Evolutionary conservation across 306 rosid species (phyloP).

Genomic region (Casuarina equisetifolia): DNA sequence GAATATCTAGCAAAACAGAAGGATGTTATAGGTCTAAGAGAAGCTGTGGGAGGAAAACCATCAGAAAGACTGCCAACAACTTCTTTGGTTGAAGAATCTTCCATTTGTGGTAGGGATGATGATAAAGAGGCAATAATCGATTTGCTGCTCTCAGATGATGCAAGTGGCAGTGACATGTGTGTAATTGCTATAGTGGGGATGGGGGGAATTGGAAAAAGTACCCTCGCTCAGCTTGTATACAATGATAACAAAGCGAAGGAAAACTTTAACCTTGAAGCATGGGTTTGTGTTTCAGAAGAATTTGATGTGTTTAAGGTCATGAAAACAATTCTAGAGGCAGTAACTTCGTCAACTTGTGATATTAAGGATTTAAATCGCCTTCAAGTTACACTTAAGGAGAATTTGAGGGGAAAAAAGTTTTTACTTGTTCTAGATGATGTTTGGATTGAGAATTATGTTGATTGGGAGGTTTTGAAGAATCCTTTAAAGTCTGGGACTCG

Average conservation of each 20-base stretch:
- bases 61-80: not conserved
- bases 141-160: not conserved
- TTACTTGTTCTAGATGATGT: conserved; percentile 36
- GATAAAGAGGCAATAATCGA: not conserved
- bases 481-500: conserved; percentile 8
- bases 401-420: conserved; percentile 12
- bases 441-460: conserved; percentile 23
- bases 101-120: conserved; percentile 18
- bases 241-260: conserved; percentile 12
- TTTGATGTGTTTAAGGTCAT: conserved; percentile 12
- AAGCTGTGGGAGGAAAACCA: not conserved
- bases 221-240: conserved; percentile 3
- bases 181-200: conserved; percentile 21
- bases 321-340: conserved; percentile 14
- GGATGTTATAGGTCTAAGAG: not conserved
- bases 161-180: not conserved
- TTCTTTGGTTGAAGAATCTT: not conserved
- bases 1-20: not conserved
- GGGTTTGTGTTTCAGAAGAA: conserved; percentile 20
- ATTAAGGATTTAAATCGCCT: not conserved
- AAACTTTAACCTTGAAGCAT: conserved; percentile 2
- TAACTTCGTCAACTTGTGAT: not conserved
- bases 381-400: conserved; percentile 5
- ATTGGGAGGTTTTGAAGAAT: conserved; percentile 17
- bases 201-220: conserved; percentile 24